Conservation (phyloP, 805 yeast genomes). For the Saccharomycopsis oosterbeekiorum region DNA sequence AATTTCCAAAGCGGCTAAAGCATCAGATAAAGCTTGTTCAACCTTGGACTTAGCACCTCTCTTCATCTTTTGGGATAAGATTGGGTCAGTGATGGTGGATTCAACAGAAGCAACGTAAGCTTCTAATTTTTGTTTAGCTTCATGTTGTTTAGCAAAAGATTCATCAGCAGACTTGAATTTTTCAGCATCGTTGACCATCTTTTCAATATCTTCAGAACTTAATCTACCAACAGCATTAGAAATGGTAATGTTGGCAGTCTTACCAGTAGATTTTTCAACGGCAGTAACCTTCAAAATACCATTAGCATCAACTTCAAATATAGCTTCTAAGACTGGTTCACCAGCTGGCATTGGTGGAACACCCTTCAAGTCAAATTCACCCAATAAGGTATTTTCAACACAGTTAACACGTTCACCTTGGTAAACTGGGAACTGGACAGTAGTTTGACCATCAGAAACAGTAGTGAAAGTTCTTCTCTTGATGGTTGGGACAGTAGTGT, state of each 20-base stretch:
- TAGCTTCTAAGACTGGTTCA: constrained; percentile 98
- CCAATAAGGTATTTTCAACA: constrained; percentile 92
- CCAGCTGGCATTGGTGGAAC: constrained; percentile 99
- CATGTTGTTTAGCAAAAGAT: constrained; percentile 98
- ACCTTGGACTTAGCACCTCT: constrained; percentile 94
- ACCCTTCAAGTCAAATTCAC: constrained; percentile 97
- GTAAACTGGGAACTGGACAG: constrained; percentile 97
- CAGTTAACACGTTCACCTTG: constrained; percentile 99
- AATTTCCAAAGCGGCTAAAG: constrained; percentile 93
- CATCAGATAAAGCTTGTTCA: constrained; percentile 96
- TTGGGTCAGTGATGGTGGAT: constrained; percentile 96
- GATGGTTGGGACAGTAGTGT: constrained; percentile 98
- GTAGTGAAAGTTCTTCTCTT: constrained; percentile 99
- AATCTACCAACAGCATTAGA: constrained; percentile 99
- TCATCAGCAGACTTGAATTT: constrained; percentile 98
- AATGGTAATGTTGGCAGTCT: constrained; percentile 96
- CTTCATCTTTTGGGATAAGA: constrained; percentile 94
- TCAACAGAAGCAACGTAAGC: constrained; percentile 95
- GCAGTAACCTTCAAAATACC: constrained; percentile 99
- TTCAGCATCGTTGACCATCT: constrained; percentile 98
- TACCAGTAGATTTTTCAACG: constrained; percentile 97
- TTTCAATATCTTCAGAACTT: constrained; percentile 91
- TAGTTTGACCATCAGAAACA: constrained; percentile 96
- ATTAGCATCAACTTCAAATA: constrained; percentile 98
- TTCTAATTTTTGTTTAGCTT: constrained; percentile 98